These are phyloP conservation scores for Pulveroboletus ravenelii DNA, from an alignment of 768 basidiomycete genomes.

Conservation along the genomic window DNA sequence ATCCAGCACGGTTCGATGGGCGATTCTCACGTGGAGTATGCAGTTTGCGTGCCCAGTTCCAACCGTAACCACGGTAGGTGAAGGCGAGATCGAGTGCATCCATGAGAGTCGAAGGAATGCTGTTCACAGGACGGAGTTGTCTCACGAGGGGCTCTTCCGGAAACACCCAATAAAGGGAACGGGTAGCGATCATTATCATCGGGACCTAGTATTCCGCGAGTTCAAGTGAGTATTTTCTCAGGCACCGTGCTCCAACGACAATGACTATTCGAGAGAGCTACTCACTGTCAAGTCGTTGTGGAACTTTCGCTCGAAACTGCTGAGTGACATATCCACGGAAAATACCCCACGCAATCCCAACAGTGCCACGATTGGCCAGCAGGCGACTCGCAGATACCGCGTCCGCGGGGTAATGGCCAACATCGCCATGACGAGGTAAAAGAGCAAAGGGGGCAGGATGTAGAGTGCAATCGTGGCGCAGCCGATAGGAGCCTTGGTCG, in stretches of 20 bases:
- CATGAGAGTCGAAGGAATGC: neutral
- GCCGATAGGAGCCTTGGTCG: neutral
- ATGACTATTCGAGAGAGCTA: neutral
- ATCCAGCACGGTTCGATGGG: neutral
- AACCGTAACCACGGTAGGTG: neutral
- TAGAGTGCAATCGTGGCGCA: neutral
- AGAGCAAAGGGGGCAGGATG: neutral
- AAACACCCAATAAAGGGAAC: neutral
- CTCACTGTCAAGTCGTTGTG: neutral
- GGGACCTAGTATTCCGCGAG: neutral
- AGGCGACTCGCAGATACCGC: neutral
- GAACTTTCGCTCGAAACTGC: neutral
- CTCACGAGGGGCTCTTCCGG: neutral
- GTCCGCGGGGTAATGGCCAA: neutral
- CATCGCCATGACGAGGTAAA: neutral
- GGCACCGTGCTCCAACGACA: neutral
- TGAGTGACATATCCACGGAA: neutral
- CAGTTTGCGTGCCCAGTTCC: neutral
- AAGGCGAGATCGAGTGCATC: neutral
- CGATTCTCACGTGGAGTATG: neutral
- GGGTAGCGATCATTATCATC: neutral
- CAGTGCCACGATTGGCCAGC: neutral
- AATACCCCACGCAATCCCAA: neutral
- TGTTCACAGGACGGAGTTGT: neutral
- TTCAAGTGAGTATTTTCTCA: too few species aligned